A percentile compares a stretch with the other conserved stretches of the same genome.
These are phyloP conservation scores for Luffa acutangula DNA, from an alignment of 306 rosid species.

Conservation along the genomic window DNA sequence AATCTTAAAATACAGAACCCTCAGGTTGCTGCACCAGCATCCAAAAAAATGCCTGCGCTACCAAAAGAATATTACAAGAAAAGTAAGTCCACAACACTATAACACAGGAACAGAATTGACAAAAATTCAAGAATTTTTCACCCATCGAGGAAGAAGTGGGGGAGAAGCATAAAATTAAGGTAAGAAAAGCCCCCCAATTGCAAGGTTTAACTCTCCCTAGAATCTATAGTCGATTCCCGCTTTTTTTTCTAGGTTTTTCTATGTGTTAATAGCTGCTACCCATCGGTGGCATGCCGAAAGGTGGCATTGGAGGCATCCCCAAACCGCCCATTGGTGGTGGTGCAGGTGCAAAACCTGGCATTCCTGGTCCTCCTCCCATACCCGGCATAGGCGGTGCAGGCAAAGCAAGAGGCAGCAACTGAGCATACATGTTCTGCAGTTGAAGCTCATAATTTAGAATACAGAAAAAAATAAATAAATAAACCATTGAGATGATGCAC, in stretches of 20 bases:
- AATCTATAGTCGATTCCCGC: conserved; percentile 14
- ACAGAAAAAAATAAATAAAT: neutral
- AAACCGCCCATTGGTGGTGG: conserved; percentile 91
- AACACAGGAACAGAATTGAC: conserved; percentile 40
- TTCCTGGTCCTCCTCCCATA: conserved; percentile 68
- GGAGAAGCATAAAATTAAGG: conserved; percentile 16
- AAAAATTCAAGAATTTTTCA: conserved; percentile 8
- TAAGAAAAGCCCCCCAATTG: conserved; percentile 25
- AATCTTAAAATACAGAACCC: conserved; percentile 11
- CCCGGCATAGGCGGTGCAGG: conserved; percentile 98
- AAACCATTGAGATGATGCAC: neutral
- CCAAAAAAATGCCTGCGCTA: conserved; percentile 60
- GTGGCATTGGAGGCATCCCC: conserved; percentile 99
- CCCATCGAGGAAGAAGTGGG: neutral
- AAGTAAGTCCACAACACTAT: conserved; percentile 34
- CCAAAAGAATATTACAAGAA: conserved; percentile 57
- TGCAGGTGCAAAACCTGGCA: conserved; percentile 68
- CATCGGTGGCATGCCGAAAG: conserved; percentile 97
- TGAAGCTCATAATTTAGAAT: conserved; percentile 5
- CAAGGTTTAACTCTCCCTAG: conserved; percentile 20
- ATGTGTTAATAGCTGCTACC: conserved; percentile 63
- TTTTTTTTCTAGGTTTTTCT: neutral
- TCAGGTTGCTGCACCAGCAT: conserved; percentile 33
- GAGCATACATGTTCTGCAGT: conserved; percentile 98
- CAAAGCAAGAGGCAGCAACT: conserved; percentile 89